A percentile compares a stretch with the other conserved stretches of the same genome.
These are phyloP conservation scores for Mikania micrantha DNA, from an alignment of 129 eudicot species.

Conservation along the genomic window DNA sequence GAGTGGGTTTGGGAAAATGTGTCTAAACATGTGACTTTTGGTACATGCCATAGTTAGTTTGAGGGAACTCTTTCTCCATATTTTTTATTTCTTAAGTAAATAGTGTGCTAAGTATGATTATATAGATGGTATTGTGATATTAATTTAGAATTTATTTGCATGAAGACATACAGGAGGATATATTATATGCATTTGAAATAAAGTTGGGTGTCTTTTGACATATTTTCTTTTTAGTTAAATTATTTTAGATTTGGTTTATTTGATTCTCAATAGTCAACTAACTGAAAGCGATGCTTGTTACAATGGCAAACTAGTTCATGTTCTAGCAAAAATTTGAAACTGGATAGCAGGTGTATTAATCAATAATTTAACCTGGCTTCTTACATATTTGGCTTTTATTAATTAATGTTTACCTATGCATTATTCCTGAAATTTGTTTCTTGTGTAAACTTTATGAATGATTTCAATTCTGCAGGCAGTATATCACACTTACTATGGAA, in stretches of 20 bases:
- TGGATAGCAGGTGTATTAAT: not conserved
- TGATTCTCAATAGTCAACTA: not conserved
- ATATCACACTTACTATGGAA: conserved; percentile 57
- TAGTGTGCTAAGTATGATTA: not conserved
- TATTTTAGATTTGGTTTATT: not conserved
- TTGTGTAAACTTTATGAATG: not conserved
- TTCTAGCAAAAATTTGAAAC: not conserved
- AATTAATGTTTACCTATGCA: not conserved
- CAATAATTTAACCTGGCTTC: not conserved
- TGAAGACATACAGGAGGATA: no score
- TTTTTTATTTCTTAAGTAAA: not conserved
- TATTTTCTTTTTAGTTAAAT: no score
- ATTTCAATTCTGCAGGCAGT: conserved; percentile 55
- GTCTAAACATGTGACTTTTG: not conserved
- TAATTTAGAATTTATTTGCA: no score
- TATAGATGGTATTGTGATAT: no score
- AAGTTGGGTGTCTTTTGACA: no score
- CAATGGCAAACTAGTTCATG: conserved; percentile 4
- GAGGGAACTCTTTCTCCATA: not conserved
- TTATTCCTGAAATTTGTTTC: not conserved
- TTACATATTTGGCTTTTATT: not conserved
- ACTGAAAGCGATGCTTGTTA: conserved; percentile 1
- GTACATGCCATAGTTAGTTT: not conserved
- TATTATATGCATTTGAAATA: no score
- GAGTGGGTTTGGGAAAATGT: not conserved